Evolutionary conservation across 1,284 basidiomycete genomes (phyloP), one percentile per base, ranked within the genome.

Genomic region (Cryptococcus sp.): DNA sequence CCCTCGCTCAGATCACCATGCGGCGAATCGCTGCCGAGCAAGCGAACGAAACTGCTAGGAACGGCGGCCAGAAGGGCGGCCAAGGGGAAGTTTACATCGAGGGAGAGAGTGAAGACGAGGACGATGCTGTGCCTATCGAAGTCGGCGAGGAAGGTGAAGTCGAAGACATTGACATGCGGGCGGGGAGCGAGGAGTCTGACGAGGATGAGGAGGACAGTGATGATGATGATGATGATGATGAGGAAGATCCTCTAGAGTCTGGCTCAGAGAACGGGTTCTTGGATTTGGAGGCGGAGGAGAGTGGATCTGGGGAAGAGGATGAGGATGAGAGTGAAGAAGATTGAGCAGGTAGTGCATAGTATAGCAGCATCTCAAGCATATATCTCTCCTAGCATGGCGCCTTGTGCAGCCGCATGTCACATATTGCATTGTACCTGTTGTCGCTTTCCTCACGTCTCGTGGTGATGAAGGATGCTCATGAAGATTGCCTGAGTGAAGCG

Each of bases 1-100:
- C 96, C 3, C 84, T 98, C 46, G 89, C 91, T 8, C 95, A 98
- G 78, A 91, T 97, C 64, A 90, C 94, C 75, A 85, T 93, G 80
- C 86, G 81, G 7, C 73, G 74, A 15, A 62, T 73, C 57, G 66
- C 76, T 56, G 53, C 77, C 16, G 72, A 71, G 57, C 64, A 71
- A 55, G 66, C 64, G 16, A 64, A 69, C 27, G 78, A 78, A 59
- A 60, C 54, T 27, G 64, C 66, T 25, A 64, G 65, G 46, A 65
- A 66, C 41, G 70, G 70, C 27, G 72, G 70, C 31, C 71, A 56
- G 39, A 63, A 63, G 47, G 63, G 65, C 6, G 68, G 69, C 38
- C 74, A 75, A 42, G 77, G 80, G 31, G 78, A 78, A 60, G 69
- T 75, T 27, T 79, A 80, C 50, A 71, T 79, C 41, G 76, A 79